phyloP scores from a whole-genome alignment of 2,329 filamentous ascomycete species.

The Fusarium oligoseptatum region DNA sequence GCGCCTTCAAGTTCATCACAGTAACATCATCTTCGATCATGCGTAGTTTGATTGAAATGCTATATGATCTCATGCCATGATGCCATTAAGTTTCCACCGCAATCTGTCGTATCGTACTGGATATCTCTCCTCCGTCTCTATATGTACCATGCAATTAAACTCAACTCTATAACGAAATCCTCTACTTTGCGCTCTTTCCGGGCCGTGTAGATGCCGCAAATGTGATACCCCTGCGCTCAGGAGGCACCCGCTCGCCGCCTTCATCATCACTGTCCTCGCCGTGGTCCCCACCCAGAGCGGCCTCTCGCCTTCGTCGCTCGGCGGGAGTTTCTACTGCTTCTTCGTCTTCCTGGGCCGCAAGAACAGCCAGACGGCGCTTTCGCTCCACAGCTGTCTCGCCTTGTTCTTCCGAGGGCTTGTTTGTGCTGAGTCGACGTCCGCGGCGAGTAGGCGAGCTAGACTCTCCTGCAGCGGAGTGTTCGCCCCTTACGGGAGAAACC shows the following conservation, averaged over 20 bases:
- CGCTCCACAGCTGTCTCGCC: conserved; percentile 80
- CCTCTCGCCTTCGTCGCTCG: conserved; percentile 79
- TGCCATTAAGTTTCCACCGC: conserved; percentile 24
- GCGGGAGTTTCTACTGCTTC: conserved; percentile 76
- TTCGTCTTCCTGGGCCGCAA: conserved; percentile 59
- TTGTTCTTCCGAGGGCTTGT: conserved; percentile 39
- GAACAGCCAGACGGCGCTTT: conserved; percentile 71
- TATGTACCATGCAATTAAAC: conserved; percentile 39
- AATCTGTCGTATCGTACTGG: conserved; percentile 26
- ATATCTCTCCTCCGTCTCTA: conserved; percentile 33
- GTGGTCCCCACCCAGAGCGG: conserved; percentile 74
- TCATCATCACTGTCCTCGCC: conserved; percentile 63
- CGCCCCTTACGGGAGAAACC: conserved; percentile 23
- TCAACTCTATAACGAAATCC: conserved; percentile 17
- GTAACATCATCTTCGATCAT: neutral
- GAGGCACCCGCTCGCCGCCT: conserved; percentile 66
- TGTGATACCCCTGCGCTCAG: conserved; percentile 68
- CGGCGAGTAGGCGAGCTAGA: conserved; percentile 36
- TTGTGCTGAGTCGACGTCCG: conserved; percentile 17
- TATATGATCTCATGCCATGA: conserved; percentile 22
- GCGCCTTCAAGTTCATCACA: neutral
- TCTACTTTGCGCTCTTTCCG: conserved; percentile 30
- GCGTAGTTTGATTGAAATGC: conserved; percentile 14
- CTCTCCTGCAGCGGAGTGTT: neutral
- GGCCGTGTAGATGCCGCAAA: conserved; percentile 66